Evolutionary conservation across 1,284 basidiomycete species (phyloP), one percentile per base, ranked within the genome.

Genomic region (Earliella scabrosa): DNA sequence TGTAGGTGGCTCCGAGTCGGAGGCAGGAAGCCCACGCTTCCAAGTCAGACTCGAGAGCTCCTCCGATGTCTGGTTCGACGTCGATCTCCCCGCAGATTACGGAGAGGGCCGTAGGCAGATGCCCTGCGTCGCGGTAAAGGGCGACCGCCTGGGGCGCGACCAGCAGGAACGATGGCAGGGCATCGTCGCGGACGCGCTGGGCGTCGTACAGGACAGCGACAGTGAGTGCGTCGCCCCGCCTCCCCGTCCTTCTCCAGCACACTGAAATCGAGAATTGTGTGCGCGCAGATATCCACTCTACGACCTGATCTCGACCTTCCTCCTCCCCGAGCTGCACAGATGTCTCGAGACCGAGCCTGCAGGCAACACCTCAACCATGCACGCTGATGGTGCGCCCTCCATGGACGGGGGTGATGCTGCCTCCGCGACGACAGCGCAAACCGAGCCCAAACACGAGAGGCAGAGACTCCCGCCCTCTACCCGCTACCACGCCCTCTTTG

Each of bases 211-310:
- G 24, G 27, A 18, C n/a, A 69, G 69, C 16, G 79, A 78, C 60
- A 79, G 74, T 58, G 84, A 82, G 77, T 77, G 61, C 73, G 80
- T 77, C 35, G 43, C 27, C 46, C 20, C 49, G 21, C 23, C 14
- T 44, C 26, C 20, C 24, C 20, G 34, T 13, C 11, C n/a, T 31
- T 13, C 29, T 31, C 29, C 29, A 13, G 29, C 6, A 31, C 29
- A n/a, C n/a, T n/a, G n/a, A n/a, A n/a, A n/a, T n/a, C n/a, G n/a
- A n/a, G n/a, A n/a, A n/a, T n/a, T n/a, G n/a, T n/a, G n/a, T n/a
- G n/a, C n/a, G n/a, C 46, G 38, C 49, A 90, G 88, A 58, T 88
- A 82, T 65, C 83, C 83, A 0, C 67, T 83, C 3, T 90, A 82
- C 66, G 78, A 87, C 62, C 67, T 88, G 23, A 60, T 89, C 6